Evolutionary conservation across 1,284 basidiomycete genomes (phyloP).

Genomic region (Apiotrichum sp.): DNA sequence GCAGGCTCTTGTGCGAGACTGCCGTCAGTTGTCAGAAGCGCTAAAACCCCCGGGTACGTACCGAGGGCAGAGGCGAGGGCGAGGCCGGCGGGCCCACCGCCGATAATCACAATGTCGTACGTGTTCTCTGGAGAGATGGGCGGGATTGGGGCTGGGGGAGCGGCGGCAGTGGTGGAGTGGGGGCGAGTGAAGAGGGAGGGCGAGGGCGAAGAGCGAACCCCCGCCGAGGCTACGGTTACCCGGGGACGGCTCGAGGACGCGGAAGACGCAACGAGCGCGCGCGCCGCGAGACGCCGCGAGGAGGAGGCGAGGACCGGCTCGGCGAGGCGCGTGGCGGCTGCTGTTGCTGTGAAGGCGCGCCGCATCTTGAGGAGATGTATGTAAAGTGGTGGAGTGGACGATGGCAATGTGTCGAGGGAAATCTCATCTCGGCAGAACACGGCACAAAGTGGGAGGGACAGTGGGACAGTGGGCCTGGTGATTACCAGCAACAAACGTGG

Average conservation of each 20-base stretch:
- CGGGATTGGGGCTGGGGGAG: neutral
- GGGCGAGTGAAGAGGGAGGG: neutral
- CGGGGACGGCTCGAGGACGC: neutral
- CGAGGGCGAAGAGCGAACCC: neutral
- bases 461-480: no score
- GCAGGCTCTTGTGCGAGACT: slow-evolving; percentile 13
- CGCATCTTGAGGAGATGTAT: neutral
- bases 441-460: neutral
- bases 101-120: slow-evolving; percentile 85
- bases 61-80: slow-evolving; percentile 82
- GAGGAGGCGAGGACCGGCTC: neutral
- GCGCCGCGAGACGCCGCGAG: slow-evolving; percentile 1
- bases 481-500: no score
- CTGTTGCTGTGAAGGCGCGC: neutral
- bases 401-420: no score
- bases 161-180: neutral
- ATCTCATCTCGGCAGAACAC: neutral
- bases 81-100: slow-evolving; percentile 87
- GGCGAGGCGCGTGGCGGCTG: neutral
- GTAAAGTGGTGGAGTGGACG: no score
- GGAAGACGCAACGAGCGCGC: neutral
- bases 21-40: neutral
- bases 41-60: slow-evolving; percentile 45
- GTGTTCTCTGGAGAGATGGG: slow-evolving; percentile 29
- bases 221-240: no score